Evolutionary conservation across 169 alveolate genomes (phyloP), one percentile per base, ranked within the genome.

Genomic region (Cryptosporidium ubiquitum): DNA sequence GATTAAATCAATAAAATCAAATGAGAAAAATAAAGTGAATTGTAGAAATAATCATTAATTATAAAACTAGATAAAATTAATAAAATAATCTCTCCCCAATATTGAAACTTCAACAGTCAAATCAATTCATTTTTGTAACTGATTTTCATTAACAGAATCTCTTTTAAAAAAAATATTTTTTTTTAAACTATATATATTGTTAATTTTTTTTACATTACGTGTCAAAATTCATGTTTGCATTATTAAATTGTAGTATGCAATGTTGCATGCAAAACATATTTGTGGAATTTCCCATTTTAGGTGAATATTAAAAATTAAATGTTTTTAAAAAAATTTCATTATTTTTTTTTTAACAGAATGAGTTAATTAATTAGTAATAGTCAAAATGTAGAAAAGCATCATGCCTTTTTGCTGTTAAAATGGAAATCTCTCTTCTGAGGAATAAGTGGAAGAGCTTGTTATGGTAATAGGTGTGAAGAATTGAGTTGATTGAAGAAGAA

Each of bases 331-430:
- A 47, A 47, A 5, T 47, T 1, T 47, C 12, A 18, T 2, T 1
- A 47, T 44, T 44, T 20, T 14, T 47, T 5, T 47, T 47, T n/a
- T n/a, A n/a, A n/a, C n/a, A n/a, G 0, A 47, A 14, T 47, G 16
- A 47, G n/a, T 14, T 44, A 44, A 3, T 52, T 35, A n/a, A 33
- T 23, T 52, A 55, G 60, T 73, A 73, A 37, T 73, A 73, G 23
- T 73, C 85, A 33, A 73, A 26, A 44, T 79, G 75, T 23, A 79
- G 51, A 47, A 79, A 58, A 20, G 89, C 74, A 64, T 79, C 89
- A 39, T 79, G 89, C 16, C 68, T 79, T 40, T 79, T 79, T 0
- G 89, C 71, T n/a, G 89, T 61, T 7, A 79, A 39, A 35, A 79
- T 79, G 12, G 89, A 75, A 64, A 79, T 64, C 61, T 79, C 89